Evolutionary conservation across 805 yeast species (phyloP).

Genomic region (Kuraishia ogatae): DNA sequence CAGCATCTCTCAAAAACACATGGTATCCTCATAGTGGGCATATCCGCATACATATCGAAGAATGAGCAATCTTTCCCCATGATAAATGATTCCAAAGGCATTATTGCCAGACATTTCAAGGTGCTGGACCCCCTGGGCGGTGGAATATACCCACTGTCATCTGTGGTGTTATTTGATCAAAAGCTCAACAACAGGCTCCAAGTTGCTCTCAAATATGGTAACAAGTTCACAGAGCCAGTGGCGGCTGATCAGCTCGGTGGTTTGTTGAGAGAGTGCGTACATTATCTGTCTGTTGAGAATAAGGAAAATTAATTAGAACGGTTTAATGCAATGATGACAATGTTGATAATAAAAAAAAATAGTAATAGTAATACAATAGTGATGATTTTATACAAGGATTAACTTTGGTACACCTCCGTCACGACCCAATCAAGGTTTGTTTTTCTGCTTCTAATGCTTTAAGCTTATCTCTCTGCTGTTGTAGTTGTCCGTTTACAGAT

Average conservation of each 20-base stretch:
- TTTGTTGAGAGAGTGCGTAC: neutral
- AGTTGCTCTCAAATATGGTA: neutral
- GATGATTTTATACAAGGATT: neutral
- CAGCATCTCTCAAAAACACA: neutral
- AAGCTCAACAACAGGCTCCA: neutral
- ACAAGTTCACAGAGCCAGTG: neutral
- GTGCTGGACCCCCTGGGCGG: slow-evolving; percentile 5
- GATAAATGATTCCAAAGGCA: neutral
- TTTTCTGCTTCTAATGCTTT: slow-evolving; percentile 21
- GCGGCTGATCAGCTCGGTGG: neutral
- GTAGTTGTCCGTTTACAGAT: slow-evolving; percentile 17
- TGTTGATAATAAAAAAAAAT: no score
- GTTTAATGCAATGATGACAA: neutral
- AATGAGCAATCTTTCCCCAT: slow-evolving; percentile 1
- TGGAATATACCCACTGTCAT: slow-evolving; percentile 2
- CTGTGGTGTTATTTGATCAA: slow-evolving; percentile 3
- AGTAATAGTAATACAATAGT: neutral
- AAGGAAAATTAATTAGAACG: neutral
- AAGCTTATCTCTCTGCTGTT: slow-evolving; percentile 15
- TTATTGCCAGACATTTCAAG: neutral
- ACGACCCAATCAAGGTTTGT: slow-evolving; percentile 11
- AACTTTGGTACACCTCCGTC: no score
- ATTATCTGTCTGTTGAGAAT: neutral
- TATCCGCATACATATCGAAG: neutral
- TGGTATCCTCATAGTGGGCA: neutral